phyloP scores from a whole-genome alignment of 2,329 filamentous ascomycete genomes.

The Bipolaris bicolor region DNA sequence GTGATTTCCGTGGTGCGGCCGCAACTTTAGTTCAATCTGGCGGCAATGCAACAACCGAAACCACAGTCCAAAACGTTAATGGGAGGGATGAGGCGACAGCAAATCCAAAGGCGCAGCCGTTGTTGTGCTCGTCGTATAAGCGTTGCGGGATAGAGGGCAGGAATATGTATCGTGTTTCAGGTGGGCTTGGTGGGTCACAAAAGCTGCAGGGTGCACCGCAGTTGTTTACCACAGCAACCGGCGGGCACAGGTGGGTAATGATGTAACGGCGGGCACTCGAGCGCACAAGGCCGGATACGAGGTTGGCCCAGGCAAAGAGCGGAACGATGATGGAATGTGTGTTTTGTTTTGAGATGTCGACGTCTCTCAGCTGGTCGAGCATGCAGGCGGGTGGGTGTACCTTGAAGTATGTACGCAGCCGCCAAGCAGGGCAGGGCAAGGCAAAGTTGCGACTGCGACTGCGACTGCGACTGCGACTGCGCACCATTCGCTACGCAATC shows the following conservation, averaged over 20 bases:
- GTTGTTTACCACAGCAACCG: slow-evolving; percentile 45
- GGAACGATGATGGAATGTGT: no score
- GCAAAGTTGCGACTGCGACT: background rate
- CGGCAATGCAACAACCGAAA: slow-evolving; percentile 22
- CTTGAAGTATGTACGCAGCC: slow-evolving; percentile 3
- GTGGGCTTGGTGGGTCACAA: slow-evolving; percentile 34
- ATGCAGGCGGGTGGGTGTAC: background rate
- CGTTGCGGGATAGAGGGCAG: slow-evolving; percentile 21
- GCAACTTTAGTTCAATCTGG: slow-evolving; percentile 26
- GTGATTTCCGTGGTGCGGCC: slow-evolving; percentile 25
- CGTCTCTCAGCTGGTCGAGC: background rate
- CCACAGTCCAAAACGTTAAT: slow-evolving; percentile 25
- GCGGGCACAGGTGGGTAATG: slow-evolving; percentile 20
- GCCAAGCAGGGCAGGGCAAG: slow-evolving; percentile 8
- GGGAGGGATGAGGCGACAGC: slow-evolving; percentile 17
- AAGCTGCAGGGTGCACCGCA: slow-evolving; percentile 16
- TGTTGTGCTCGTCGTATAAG: slow-evolving; percentile 28
- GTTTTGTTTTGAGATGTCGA: background rate
- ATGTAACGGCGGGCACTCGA: slow-evolving; percentile 9
- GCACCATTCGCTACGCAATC: slow-evolving; percentile 13
- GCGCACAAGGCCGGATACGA: background rate
- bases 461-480: slow-evolving; percentile 1
- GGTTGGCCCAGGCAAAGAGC: no score
- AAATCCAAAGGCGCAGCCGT: slow-evolving; percentile 16
- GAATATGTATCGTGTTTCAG: slow-evolving; percentile 36